Base-by-base conservation (phyloP, 2,329 filamentous ascomycete species). In the Pseudocercospora fuligena region DNA sequence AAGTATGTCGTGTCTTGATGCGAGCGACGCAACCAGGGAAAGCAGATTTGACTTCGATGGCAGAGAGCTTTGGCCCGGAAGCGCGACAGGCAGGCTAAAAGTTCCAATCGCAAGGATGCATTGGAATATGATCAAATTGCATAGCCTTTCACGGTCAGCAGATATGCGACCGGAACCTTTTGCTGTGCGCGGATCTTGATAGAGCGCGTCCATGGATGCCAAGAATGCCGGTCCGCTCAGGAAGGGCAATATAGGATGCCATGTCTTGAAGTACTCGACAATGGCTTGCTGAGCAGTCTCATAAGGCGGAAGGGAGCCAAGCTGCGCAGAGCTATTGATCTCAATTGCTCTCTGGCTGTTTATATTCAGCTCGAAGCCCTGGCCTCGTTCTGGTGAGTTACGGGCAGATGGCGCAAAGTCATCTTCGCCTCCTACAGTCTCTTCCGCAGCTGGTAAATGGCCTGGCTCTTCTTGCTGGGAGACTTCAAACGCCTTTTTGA, bases 231-330 rank as follows among this genome's bases (percentile, higher is more conserved):
- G 84, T 0, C 84, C 84, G 57, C 85, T 83, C 3, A 86, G 70
- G 66, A 86, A 85, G 0, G 84, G 84, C 65, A 85, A 83, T 12
- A 86, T 74, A 0, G 83, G 83, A 77, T 86, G 84, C 83, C 83
- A 86, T 9, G 80, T 77, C 69, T 79, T 81, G 72, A 86, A 86
- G 68, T 85, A 86, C 19, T 78, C 74, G 73, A 83, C 82, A 60
- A 85, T 78, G 2, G 85, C 76, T 46, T 79, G 75, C 65, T 79
- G 79, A 0, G 82, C 79, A 3, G 77, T 68, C 5, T 78, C 78
- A 19, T 75, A 69, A 0, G 72, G 68, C 1, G 75, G 71, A 14
- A 76, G 67, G 7, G 79, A 67, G 33, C 68, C 69, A 19, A 72
- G 57, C 5, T 64, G 63, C 33, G 66, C 61, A 16, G 65, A 64